Evolutionary conservation across 305 asterid species (phyloP), one percentile per base, ranked within the genome.

Genomic region (Fraxinus greggii): DNA sequence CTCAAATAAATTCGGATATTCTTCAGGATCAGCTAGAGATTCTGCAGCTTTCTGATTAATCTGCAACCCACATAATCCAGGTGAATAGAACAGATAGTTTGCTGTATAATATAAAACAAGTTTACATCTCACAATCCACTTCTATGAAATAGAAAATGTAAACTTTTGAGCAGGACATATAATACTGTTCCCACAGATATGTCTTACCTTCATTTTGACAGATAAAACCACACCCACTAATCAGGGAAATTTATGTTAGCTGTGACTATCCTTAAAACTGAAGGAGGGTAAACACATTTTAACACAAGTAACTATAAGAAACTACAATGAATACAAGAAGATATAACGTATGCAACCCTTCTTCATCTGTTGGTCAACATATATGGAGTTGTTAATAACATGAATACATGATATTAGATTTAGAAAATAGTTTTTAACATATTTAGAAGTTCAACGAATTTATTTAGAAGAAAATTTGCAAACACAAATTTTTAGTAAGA

Each of bases 21-120:
- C 98, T 90, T 89, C 97, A 42, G 99, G 98, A 89, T 96, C 98
- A 83, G 99, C 99, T 82, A 96, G 92, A 80, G 99, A 94, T 82
- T 96, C 99, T 12, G 99, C 97, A 87, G 99, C 99, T 89, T 93
- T 96, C 79, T 86, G 95, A 87, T 96, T 96, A 72, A 94, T 89
- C 98, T 96, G 95, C 84, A 74, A 75, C 83, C 28, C 26, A 72
- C 76, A 72, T n/a, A 32, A 72, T 72, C 76, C 45, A 32, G 45
- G 40, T 72, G 13, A 72, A 17, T 31, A 31, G 76, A 72, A 32
- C 45, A 32, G 45, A 72, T 32, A 2, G 45, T 72, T 72, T 72
- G 26, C 42, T 17, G 23, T 32, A 31, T 12, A n/a, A 72, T 31
- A 32, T 32, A 12, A 32, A 32, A 70, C 36, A 6, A 72, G 36